Percentiles rank a stretch among this genome's conserved stretches.
Evolutionary conservation across 2,329 filamentous ascomycete genomes (phyloP).

Genomic region (Fusarium zealandicum): DNA sequence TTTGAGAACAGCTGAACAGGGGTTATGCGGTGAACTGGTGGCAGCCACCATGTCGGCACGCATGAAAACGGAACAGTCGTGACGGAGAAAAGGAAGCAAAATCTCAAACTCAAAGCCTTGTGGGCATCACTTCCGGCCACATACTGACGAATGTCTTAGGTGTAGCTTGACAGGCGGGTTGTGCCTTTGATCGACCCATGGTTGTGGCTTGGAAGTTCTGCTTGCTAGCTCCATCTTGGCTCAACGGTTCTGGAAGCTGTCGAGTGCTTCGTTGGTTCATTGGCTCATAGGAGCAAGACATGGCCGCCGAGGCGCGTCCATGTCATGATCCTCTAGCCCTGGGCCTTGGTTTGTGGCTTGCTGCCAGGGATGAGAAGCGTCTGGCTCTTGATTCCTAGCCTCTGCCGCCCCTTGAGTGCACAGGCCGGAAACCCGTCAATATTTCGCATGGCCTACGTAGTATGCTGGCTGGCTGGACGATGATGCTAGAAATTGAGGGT

Average conservation of each 20-base stretch:
- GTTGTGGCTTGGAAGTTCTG: constrained; percentile 31
- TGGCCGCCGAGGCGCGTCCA: constrained; percentile 20
- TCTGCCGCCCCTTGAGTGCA: constrained; percentile 5
- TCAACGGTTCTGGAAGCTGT: constrained; percentile 31
- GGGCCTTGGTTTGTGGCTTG: constrained; percentile 28
- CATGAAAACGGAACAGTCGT: constrained; percentile 7
- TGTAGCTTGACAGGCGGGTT: constrained; percentile 29
- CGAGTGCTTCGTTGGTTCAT: constrained; percentile 15
- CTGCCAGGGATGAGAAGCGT: constrained; percentile 13
- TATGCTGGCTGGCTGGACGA: not conserved
- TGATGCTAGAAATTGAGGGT: not conserved
- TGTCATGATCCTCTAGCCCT: constrained; percentile 25
- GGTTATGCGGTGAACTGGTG: constrained; percentile 10
- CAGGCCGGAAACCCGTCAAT: constrained; percentile 8
- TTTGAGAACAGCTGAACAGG: constrained; percentile 23
- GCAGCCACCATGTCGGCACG: constrained; percentile 11
- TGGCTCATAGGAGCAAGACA: constrained; percentile 24
- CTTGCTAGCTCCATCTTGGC: constrained; percentile 13
- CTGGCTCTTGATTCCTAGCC: constrained; percentile 9
- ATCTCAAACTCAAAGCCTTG: constrained; percentile 11
- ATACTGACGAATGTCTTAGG: constrained; percentile 31
- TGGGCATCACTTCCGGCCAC: constrained; percentile 24
- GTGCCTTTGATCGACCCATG: constrained; percentile 23
- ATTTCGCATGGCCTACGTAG: too few species aligned
- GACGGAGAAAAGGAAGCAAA: not conserved